These are phyloP conservation scores for Lachancea fermentati DNA, from an alignment of 805 yeast genomes.

Conservation along the genomic window DNA sequence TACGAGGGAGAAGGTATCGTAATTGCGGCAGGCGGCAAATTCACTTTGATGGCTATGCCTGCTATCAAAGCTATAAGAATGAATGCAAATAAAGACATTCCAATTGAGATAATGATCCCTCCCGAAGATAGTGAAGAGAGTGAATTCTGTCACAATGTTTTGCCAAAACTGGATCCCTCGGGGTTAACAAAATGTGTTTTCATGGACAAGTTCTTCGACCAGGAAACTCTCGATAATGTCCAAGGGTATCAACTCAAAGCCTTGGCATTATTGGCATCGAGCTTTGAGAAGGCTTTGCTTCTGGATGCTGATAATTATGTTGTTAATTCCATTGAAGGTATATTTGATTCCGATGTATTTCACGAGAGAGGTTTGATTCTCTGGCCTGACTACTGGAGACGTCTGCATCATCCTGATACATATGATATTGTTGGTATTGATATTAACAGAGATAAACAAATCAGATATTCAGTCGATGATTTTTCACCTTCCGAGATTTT, in stretches of 20 bases:
- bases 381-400: conserved; percentile 90
- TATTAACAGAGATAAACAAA: conserved; percentile 36
- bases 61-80: conserved; percentile 59
- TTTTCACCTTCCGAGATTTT: conserved; percentile 29
- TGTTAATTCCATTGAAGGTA: conserved; percentile 52
- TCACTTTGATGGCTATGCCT: conserved; percentile 63
- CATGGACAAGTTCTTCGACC: conserved; percentile 50
- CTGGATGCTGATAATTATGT: conserved; percentile 78
- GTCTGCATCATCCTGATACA: conserved; percentile 70
- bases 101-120: conserved; percentile 75
- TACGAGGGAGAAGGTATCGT: conserved; percentile 43
- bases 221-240: conserved; percentile 42
- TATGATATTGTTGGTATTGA: conserved; percentile 61
- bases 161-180: conserved; percentile 48
- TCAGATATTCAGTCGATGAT: conserved; percentile 34
- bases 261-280: conserved; percentile 63
- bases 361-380: conserved; percentile 44
- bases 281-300: conserved; percentile 64
- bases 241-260: conserved; percentile 65
- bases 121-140: conserved; percentile 49
- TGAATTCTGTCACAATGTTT: conserved; percentile 53
- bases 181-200: conserved; percentile 48
- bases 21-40: conserved; percentile 76
- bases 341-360: conserved; percentile 57
- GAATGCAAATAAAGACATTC: conserved; percentile 47